A percentile compares a stretch with the other conserved stretches of the same genome.
Evolutionary conservation across 1,139 yeast genomes (phyloP).

Genomic region (Pneumocystis oryctolagi): DNA sequence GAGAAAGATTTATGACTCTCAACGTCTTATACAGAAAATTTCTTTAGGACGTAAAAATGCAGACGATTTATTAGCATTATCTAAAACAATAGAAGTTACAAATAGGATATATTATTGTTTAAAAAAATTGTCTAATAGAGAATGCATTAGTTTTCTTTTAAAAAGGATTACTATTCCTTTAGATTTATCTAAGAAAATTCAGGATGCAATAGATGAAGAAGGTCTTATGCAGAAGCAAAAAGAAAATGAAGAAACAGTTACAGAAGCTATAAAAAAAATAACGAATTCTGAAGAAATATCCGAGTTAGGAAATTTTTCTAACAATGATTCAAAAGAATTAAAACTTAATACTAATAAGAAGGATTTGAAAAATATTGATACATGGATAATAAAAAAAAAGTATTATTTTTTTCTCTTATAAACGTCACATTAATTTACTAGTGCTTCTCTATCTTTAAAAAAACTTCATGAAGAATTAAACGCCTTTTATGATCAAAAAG

Average conservation of each 20-base stretch:
- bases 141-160: conserved; percentile 5
- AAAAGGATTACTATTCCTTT: conserved; percentile 14
- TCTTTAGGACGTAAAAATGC: conserved; percentile 33
- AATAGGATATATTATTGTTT: conserved; percentile 17
- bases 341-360: conserved; percentile 4
- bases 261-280: conserved; percentile 6
- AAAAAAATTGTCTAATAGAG: neutral
- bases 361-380: conserved; percentile 5
- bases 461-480: conserved; percentile 18
- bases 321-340: neutral
- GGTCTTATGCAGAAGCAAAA: conserved; percentile 14
- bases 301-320: neutral
- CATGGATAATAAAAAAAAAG: conserved; percentile 13
- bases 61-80: conserved; percentile 32
- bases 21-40: conserved; percentile 41
- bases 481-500: conserved; percentile 16
- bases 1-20: conserved; percentile 34
- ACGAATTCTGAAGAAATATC: neutral
- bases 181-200: conserved; percentile 20
- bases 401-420: conserved; percentile 14
- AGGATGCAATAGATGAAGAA: conserved; percentile 23
- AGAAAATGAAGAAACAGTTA: conserved; percentile 15
- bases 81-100: conserved; percentile 27
- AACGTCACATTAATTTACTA: conserved; percentile 14
- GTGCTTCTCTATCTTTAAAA: conserved; percentile 17